A percentile compares a stretch with the other conserved stretches of the same genome.
Evolutionary conservation across 202 grass and related monocot species (phyloP).

Genomic region (Elaeis oleifera): DNA sequence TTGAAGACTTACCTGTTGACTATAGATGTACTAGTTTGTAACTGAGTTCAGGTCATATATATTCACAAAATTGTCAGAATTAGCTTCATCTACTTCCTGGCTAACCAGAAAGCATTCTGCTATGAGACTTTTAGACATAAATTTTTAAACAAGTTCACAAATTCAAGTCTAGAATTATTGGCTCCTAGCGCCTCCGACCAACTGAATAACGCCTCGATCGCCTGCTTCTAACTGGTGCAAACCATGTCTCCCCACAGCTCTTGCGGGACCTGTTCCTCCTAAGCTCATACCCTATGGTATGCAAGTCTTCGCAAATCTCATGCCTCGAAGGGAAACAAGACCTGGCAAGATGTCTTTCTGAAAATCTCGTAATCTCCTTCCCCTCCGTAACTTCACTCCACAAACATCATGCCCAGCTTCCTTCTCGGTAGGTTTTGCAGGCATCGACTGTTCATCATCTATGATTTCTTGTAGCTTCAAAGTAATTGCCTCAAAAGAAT

Average conservation of each 20-base stretch:
- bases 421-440: conserved; percentile 19
- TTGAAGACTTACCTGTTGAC: not conserved
- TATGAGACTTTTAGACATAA: too few relatives aligned
- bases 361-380: conserved; percentile 76
- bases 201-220: conserved; percentile 12
- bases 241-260: conserved; percentile 25
- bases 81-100: conserved; percentile 11
- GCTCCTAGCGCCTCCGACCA: conserved; percentile 2
- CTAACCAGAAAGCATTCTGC: not conserved
- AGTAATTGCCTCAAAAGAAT: conserved; percentile 59
- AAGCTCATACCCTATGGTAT: conserved; percentile 68
- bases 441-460: conserved; percentile 51
- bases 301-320: conserved; percentile 83
- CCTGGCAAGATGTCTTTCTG: conserved; percentile 84
- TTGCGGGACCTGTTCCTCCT: conserved; percentile 63
- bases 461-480: conserved; percentile 51
- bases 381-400: conserved; percentile 67
- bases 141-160: too few relatives aligned
- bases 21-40: conserved; percentile 6
- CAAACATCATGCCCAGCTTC: conserved; percentile 26
- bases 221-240: conserved; percentile 30
- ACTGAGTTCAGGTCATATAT: not conserved
- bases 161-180: not conserved
- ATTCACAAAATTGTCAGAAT: conserved; percentile 11
- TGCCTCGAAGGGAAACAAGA: conserved; percentile 66